A percentile compares a stretch with the other conserved stretches of the same genome.
Evolutionary conservation across 257 asterid species (phyloP).

Genomic region (Hygrophila difformis): DNA sequence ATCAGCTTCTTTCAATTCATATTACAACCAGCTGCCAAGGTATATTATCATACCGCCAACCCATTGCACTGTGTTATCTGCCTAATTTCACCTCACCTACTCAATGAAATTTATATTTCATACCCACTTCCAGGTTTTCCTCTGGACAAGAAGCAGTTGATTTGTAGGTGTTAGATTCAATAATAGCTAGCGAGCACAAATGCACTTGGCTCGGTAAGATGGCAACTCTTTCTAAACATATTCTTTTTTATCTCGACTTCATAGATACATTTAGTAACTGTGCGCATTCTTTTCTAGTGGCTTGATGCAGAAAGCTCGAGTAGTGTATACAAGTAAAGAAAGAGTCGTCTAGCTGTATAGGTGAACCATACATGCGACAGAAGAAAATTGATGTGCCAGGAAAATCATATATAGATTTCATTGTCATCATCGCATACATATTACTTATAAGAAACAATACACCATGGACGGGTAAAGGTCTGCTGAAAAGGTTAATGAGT

Average conservation of each 20-base stretch:
- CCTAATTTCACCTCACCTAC: too few relatives aligned
- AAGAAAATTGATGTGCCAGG: conserved; percentile 36
- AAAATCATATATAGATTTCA: conserved; percentile 50
- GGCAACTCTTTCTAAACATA: neutral
- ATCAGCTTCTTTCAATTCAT: conserved; percentile 49
- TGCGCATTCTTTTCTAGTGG: conserved; percentile 11
- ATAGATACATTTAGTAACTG: conserved; percentile 11
- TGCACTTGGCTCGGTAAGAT: conserved; percentile 58
- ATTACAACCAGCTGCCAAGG: conserved; percentile 73
- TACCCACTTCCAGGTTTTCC: conserved; percentile 37
- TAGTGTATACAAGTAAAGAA: conserved; percentile 49
- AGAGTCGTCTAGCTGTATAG: conserved; percentile 61
- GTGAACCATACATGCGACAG: conserved; percentile 49
- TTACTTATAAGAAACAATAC: conserved; percentile 33
- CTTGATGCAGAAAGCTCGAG: conserved; percentile 64
- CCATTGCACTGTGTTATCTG: neutral
- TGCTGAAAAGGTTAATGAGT: conserved; percentile 65
- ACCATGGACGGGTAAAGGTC: conserved; percentile 59
- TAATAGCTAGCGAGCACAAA: conserved; percentile 40
- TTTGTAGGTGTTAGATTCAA: conserved; percentile 49
- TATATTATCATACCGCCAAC: conserved; percentile 12
- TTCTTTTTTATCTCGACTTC: neutral
- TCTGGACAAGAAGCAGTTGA: conserved; percentile 69
- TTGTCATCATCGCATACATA: conserved; percentile 23
- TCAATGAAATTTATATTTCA: too few relatives aligned